Percentiles rank a stretch among this genome's conserved stretches.
phyloP scores from a whole-genome alignment of 2,329 filamentous ascomycete genomes.

The Sclerotinia subarctica region DNA sequence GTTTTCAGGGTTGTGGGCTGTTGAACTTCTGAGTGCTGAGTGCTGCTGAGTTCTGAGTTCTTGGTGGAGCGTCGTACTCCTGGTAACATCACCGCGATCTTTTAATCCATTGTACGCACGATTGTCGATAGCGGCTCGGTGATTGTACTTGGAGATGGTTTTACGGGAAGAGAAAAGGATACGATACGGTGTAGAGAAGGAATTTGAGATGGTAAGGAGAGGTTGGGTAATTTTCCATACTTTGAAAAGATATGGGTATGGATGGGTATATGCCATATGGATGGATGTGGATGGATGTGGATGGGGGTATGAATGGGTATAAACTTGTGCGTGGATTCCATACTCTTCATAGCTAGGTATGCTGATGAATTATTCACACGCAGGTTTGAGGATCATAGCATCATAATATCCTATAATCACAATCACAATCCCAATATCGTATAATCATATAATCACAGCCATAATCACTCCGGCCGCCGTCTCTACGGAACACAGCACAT shows the following conservation, averaged over 20 bases:
- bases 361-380: neutral
- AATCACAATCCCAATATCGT: no score
- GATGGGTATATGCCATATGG: no score
- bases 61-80: constrained; percentile 13
- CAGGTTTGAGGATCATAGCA: neutral
- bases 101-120: neutral
- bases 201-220: neutral
- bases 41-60: neutral
- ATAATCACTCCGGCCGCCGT: no score
- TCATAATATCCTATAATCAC: no score
- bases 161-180: neutral
- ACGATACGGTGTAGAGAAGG: neutral
- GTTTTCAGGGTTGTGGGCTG: neutral
- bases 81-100: neutral
- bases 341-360: no score
- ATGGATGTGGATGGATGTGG: no score
- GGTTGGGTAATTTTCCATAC: neutral
- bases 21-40: neutral
- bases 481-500: neutral
- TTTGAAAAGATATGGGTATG: no score
- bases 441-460: no score
- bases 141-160: neutral
- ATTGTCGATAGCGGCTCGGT: neutral
- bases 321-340: no score
- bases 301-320: no score